Base-by-base conservation (phyloP, 23 red algal species). In the Cyanidiococcus yangmingshanensis region DNA sequence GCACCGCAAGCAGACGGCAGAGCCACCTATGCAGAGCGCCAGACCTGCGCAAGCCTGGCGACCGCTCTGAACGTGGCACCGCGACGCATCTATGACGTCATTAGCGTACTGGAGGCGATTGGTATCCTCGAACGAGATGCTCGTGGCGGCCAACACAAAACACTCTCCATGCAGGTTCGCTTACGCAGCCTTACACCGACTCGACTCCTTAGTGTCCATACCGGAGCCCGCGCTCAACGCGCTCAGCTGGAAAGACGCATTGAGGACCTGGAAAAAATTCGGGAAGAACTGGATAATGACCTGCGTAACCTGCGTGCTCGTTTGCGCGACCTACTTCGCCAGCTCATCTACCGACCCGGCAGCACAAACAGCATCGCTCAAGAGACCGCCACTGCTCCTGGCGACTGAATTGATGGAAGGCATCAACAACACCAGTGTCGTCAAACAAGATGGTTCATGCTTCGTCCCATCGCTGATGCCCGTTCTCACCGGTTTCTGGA, bases 101-200 rank as follows among this genome's bases (percentile, higher is more conserved):
- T 71, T 29, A 35, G 63, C 63, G 63, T 71, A 29, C 63, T 71
- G 16, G 63, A 71, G 63, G 63, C 63, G 63, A 71, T 71, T 29
- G 63, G 63, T 7, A 35, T 71, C 7, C n/a, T 71, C n/a, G 63
- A 71, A 29, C 63, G 63, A 25, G 63, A 35, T 17, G n/a, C 21
- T 7, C n/a, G n/a, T 29, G 63, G n/a, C 63, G n/a, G 32, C 27
- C 3, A 35, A 3, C 32, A 25, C 63, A 71, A 71, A 71, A 71
- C 63, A 25, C 21, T 7, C 63, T 32, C 63, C 12, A 71, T 71
- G 63, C 63, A 29, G 16, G 27, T 71, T 25, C 63, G 63, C 32
- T 35, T 71, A 35, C 63, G 63, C 7, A 71, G 63, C 32, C 63
- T 71, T 12, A 71, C 63, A 2, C 63, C 63, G 63, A 71, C 12